Base-by-base conservation (phyloP, 352 stramenopile genomes). In the Globisporangium recalcitrans region DNA sequence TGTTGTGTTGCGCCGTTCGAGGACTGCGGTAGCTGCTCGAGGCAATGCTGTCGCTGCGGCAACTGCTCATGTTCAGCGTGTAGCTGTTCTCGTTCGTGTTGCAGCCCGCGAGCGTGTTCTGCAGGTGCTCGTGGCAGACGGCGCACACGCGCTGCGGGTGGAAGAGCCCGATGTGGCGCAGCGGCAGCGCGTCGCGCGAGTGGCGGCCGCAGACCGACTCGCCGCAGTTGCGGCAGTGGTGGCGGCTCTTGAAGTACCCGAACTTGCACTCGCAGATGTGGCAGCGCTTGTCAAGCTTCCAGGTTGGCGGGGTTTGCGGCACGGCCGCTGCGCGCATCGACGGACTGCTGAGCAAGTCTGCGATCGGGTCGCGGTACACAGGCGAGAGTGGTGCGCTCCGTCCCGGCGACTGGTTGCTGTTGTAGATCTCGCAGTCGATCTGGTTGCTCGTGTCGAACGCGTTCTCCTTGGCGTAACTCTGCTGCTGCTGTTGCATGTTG, bases 141-240 rank as follows among this genome's bases (percentile, higher is more conserved):
- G 68, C 67, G 55, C 87, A 96, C 9, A 96, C 82, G 16, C 87
- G 72, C 44, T 93, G 73, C 3, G 80, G 75, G 7, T 80, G 59
- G 52, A 78, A 81, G 1, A 87, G 65, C 11, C 75, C 80, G 8
- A 84, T 62, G 49, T 85, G 74, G 60, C 86, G 78, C 42, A 97
- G 57, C 7, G 78, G 71, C 19, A 93, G 60, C 10, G 74, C 63
- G 52, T 88, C 69, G 32, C 75, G 74, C 4, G 78, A 91, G 67
- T 92, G 87, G 29, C 68, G 68, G n/a, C 77, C 71, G 62, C 87
- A 96, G 2, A 94, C 85, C 1, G 87, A 89, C 34, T 85, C 69
- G 5, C 87, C 87, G 56, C 87, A 96, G 62, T 84, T 88, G 38
- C 87, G 69, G 65, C 87, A 96, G 61, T 96, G 87, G 65, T 96